Evolutionary conservation across 108 stramenopile genomes (phyloP), one percentile per base, ranked within the genome.

Genomic region (Craspedostauros australis): DNA sequence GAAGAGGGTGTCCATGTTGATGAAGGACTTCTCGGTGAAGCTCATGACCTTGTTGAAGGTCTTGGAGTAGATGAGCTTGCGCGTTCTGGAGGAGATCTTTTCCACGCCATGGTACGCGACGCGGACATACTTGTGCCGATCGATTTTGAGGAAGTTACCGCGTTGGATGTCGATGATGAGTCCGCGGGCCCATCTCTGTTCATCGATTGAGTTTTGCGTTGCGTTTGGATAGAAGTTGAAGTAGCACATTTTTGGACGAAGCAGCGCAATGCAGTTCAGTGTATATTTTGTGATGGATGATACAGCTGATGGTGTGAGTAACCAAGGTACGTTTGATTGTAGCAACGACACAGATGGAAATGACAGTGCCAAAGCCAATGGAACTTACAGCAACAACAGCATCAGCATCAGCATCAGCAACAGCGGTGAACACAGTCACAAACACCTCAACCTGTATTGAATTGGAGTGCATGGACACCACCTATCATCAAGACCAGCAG

Each of bases 141-240:
- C 96, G 62, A 95, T 94, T 60, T 96, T 93, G 36, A 95, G 56
- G 58, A 95, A 86, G 62, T 95, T 95, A n/a, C 94, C 94, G 6
- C 93, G 66, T 54, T 86, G 78, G 16, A 88, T 93, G 70, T 97
- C 96, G 50, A 97, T 95, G 46, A 97, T 88, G 12, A 97, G 68
- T 1, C 96, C 96, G 3, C 96, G 52, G 14, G 79, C 58, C 82
- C 90, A 95, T 31, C 57, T 63, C 52, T 76, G 24, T 15, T 52
- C 1, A 28, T 45, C 33, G 25, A 23, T 19, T n/a, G 14, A n/a
- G n/a, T n/a, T n/a, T n/a, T 16, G 5, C 51, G 50, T 11, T 11
- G 49, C 12, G 8, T 44, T 8, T 7, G 15, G 12, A 36, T 36
- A 12, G 34, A 12, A 9, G 34, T 9, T 36, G 11, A 36, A 12